These are phyloP conservation scores for Porcisia deanei DNA, from an alignment of 208 protist species.

Conservation along the genomic window DNA sequence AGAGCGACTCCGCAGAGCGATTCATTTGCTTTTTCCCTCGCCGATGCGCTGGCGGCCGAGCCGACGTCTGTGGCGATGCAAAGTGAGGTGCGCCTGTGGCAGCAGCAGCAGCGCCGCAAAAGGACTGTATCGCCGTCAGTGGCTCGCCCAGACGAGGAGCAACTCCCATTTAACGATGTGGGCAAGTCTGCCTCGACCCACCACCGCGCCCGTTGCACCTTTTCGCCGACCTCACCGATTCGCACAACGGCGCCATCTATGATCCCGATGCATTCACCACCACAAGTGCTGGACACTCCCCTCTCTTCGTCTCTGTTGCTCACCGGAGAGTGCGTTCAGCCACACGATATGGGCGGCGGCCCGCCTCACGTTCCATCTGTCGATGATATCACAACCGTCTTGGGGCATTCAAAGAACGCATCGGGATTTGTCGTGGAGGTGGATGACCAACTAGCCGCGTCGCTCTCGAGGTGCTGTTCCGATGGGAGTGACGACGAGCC, in stretches of 20 bases:
- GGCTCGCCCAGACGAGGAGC: conserved; percentile 25
- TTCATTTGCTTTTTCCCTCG: conserved; percentile 15
- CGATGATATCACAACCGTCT: background rate
- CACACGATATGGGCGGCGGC: background rate
- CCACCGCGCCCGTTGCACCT: background rate
- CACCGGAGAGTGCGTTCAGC: background rate
- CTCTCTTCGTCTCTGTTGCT: background rate
- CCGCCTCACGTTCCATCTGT: background rate
- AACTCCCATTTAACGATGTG: background rate
- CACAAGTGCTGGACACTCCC: background rate
- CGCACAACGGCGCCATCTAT: conserved; percentile 12
- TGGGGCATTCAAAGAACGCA: background rate
- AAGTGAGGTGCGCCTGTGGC: conserved; percentile 22
- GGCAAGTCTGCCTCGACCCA: background rate
- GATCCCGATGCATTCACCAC: conserved; percentile 1
- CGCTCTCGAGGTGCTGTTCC: background rate
- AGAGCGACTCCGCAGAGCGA: background rate
- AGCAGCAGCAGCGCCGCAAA: conserved; percentile 26
- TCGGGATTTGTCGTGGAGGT: conserved; percentile 9
- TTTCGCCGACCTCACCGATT: conserved; percentile 3
- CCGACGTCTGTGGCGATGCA: conserved; percentile 8
- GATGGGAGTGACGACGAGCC: conserved; percentile 6
- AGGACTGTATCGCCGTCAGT: conserved; percentile 35
- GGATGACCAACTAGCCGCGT: background rate
- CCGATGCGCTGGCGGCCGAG: conserved; percentile 19